Percentiles rank a stretch among this genome's conserved stretches.
Evolutionary conservation across 495 filamentous ascomycete genomes (phyloP).

Genomic region (Aspergillus leporis): DNA sequence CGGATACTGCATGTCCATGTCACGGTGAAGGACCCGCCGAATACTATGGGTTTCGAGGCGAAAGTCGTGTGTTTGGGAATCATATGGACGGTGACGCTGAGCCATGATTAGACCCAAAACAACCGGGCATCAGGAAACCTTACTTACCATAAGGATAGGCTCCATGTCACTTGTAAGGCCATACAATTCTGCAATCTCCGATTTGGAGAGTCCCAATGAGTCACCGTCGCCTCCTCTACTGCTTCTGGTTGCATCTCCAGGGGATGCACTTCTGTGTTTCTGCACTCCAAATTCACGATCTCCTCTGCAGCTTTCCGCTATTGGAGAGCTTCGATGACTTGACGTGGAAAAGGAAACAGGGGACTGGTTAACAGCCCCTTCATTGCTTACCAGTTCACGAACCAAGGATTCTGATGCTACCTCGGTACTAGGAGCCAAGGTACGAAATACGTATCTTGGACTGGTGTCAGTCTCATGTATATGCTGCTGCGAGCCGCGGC

Average conservation of each 20-base stretch:
- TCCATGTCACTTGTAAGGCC: background rate
- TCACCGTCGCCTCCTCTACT: background rate
- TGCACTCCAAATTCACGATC: too few relatives aligned
- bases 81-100: background rate
- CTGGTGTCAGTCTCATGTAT: too few relatives aligned
- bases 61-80: background rate
- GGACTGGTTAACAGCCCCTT: background rate
- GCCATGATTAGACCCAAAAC: too few relatives aligned
- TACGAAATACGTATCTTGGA: background rate
- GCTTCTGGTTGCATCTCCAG: too few relatives aligned
- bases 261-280: too few relatives aligned
- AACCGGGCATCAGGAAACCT: background rate
- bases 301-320: background rate
- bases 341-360: background rate
- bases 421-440: background rate
- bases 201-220: background rate
- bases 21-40: background rate
- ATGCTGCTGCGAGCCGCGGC: background rate
- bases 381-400: background rate
- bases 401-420: background rate
- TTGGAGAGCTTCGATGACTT: background rate
- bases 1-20: slow-evolving; percentile 1
- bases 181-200: background rate
- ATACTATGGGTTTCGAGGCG: background rate
- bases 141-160: background rate